phyloP scores from a whole-genome alignment of 768 basidiomycete species.

The Naematelia encephala region DNA sequence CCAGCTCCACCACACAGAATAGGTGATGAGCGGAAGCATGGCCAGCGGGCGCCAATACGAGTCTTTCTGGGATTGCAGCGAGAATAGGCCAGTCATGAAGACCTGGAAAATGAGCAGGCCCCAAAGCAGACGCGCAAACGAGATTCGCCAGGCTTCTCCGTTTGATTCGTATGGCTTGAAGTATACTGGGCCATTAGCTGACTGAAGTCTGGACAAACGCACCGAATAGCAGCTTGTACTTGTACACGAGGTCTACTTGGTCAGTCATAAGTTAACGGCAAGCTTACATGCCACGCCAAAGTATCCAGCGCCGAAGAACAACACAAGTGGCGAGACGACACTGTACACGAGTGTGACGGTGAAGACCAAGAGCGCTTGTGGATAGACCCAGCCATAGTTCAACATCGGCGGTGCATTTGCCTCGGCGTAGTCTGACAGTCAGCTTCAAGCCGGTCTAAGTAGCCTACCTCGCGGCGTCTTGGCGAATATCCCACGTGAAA shows the following conservation, averaged over 20 bases:
- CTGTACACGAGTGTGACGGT: constrained; percentile 93
- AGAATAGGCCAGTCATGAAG: constrained; percentile 97
- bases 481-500: constrained; percentile 72
- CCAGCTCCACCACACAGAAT: constrained; percentile 77
- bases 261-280: background rate
- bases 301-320: constrained; percentile 92
- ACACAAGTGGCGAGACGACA: constrained; percentile 89
- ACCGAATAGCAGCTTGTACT: constrained; percentile 96
- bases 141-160: constrained; percentile 97
- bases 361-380: constrained; percentile 93
- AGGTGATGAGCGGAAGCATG: constrained; percentile 70
- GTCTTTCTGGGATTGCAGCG: constrained; percentile 55
- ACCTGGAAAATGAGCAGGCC: constrained; percentile 87
- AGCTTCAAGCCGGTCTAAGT: constrained; percentile 1
- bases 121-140: constrained; percentile 86
- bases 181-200: constrained; percentile 62
- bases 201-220: constrained; percentile 39
- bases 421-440: constrained; percentile 76
- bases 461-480: constrained; percentile 80
- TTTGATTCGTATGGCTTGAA: constrained; percentile 98
- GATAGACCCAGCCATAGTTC: constrained; percentile 95
- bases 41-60: constrained; percentile 61
- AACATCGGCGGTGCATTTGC: constrained; percentile 97
- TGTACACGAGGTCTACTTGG: constrained; percentile 75
- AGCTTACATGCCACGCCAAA: constrained; percentile 75